Evolutionary conservation across 352 stramenopile genomes (phyloP), one percentile per base, ranked within the genome.

Genomic region (Thalassiosira hispida): DNA sequence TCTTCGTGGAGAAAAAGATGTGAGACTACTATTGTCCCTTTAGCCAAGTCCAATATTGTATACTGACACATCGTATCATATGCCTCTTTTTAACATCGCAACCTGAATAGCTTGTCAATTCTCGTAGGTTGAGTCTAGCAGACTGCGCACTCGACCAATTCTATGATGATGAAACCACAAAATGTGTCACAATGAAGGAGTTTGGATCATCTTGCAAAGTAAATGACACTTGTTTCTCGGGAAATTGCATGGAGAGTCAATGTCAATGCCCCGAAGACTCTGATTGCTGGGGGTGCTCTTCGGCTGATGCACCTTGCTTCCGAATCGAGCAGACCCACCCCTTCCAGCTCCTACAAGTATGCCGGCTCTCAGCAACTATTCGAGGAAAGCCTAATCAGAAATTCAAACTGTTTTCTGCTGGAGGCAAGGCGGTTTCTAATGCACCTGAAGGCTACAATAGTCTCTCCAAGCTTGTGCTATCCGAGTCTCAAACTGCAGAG

Each of bases 201-300:
- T 44, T 42, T 62, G 52, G 52, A n/a, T 42, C 6, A 12, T 7
- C 4, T 2, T 62, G 52, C 27, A 25, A 62, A 3, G 12, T 7
- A 40, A 20, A 42, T 42, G 52, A 62, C 20, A 12, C 25, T 1
- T 62, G 52, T 16, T 62, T 62, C 7, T 42, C 52, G 18, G 25
- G 16, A 14, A 42, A 44, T 62, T 62, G 52, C 52, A 27, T 29
- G n/a, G 16, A 62, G 9, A 27, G 14, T 20, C 5, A 3, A 40
- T 62, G 52, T 42, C 1, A 8, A 25, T 62, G 52, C 18, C 22
- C 22, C n/a, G 7, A 62, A 12, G 22, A 6, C 16, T 22, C 2
- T 3, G 52, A 62, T 27, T 62, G 52, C 18, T 62, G 25, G 52
- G 52, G 52, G 7, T 62, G 52, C 25, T 2, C 22, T 42, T 62